phyloP scores from a whole-genome alignment of 371 early-diverging fungal species.

The Mucor indicus region DNA sequence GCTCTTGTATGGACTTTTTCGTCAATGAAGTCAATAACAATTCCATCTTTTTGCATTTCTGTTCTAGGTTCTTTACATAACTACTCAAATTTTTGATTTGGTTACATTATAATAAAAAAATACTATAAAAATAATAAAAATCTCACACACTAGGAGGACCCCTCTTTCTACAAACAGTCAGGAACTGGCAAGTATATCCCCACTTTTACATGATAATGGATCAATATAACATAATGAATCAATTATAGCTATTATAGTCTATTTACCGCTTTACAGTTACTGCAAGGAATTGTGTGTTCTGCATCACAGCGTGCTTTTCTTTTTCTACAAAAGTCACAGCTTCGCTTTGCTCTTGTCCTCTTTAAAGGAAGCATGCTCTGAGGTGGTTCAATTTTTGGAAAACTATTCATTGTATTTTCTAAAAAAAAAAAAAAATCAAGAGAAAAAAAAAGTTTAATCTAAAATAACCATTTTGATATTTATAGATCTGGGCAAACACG shows the following conservation, averaged over 20 bases:
- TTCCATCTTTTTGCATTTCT: slow-evolving; percentile 34
- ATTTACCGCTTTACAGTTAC: no score
- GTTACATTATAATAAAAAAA: no score
- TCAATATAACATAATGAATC: no score
- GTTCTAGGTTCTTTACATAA: slow-evolving; percentile 27
- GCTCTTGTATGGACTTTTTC: slow-evolving; percentile 12
- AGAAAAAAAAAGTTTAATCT: no score
- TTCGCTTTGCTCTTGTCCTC: slow-evolving; percentile 36
- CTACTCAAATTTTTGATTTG: slow-evolving; percentile 20
- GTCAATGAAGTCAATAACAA: slow-evolving; percentile 7
- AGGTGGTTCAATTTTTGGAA: no score
- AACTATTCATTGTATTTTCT: neutral
- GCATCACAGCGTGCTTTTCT: no score
- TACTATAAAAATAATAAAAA: no score
- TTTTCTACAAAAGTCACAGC: slow-evolving; percentile 41
- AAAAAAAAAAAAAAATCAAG: neutral
- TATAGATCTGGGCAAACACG: neutral
- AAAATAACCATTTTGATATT: neutral
- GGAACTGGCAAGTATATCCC: slow-evolving; percentile 49
- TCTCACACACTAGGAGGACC: slow-evolving; percentile 42
- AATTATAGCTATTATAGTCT: no score
- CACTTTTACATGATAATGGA: slow-evolving; percentile 29
- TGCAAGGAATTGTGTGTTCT: no score
- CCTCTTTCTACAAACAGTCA: slow-evolving; percentile 43
- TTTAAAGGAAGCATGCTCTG: slow-evolving; percentile 6